Conservation (phyloP, 768 basidiomycete genomes). For the Boletus barrowsii region DNA sequence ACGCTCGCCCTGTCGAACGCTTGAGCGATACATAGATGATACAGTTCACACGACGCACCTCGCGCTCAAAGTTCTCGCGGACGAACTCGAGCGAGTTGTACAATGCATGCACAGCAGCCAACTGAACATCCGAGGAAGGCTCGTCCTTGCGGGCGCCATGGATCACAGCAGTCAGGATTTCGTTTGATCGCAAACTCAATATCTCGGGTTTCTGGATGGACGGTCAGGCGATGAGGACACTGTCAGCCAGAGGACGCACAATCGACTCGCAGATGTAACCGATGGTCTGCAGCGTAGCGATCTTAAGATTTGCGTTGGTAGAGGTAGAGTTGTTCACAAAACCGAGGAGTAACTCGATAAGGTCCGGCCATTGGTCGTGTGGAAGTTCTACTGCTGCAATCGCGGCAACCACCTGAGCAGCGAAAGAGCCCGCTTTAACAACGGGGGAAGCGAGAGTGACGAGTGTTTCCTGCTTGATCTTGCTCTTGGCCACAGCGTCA, state of each 20-base stretch:
- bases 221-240: constrained; percentile 6
- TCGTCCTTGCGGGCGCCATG: constrained; percentile 98
- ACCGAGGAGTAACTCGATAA: constrained; percentile 84
- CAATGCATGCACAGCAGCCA: constrained; percentile 88
- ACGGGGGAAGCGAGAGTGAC: constrained; percentile 73
- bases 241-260: constrained; percentile 51
- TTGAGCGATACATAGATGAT: neutral
- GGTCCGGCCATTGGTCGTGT: constrained; percentile 80
- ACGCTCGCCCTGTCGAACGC: constrained; percentile 75
- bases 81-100: constrained; percentile 97
- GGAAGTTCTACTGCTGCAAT: constrained; percentile 94
- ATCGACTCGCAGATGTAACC: constrained; percentile 97
- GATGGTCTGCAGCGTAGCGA: constrained; percentile 90
- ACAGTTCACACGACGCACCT: constrained; percentile 51
- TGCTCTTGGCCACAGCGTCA: constrained; percentile 58
- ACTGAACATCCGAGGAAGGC: constrained; percentile 83
- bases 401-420: constrained; percentile 91
- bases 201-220: constrained; percentile 82
- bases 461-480: constrained; percentile 88
- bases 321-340: constrained; percentile 73
- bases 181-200: constrained; percentile 84
- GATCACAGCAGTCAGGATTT: constrained; percentile 97
- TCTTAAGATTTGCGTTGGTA: constrained; percentile 67
- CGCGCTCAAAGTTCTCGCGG: constrained; percentile 95
- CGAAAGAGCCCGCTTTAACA: constrained; percentile 76